A percentile compares a stretch with the other conserved stretches of the same genome.
These are phyloP conservation scores for Lentinula lateritia DNA, from an alignment of 768 basidiomycete species.

Conservation along the genomic window DNA sequence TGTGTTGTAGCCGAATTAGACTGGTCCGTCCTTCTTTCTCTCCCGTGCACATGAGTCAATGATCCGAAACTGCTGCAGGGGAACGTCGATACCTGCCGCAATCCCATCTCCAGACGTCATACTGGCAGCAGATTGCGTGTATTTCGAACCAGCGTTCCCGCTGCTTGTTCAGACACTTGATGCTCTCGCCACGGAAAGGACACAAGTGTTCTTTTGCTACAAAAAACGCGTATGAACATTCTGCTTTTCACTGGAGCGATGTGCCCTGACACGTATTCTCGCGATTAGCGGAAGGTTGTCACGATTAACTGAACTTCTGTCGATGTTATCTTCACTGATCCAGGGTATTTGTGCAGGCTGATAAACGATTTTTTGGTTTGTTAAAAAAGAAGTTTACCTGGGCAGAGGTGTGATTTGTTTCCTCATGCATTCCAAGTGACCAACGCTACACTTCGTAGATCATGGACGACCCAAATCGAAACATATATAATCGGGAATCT, in stretches of 20 bases:
- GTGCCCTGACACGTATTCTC: background rate
- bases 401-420: slow-evolving; percentile 44
- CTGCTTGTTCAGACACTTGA: slow-evolving; percentile 76
- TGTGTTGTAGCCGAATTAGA: slow-evolving; percentile 70
- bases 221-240: slow-evolving; percentile 72
- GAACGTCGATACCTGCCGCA: slow-evolving; percentile 45
- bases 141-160: slow-evolving; percentile 91
- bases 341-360: slow-evolving; percentile 48
- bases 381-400: slow-evolving; percentile 76
- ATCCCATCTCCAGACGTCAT: slow-evolving; percentile 57
- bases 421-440: background rate
- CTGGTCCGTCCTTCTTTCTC: slow-evolving; percentile 48
- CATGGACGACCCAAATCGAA: slow-evolving; percentile 54
- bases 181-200: slow-evolving; percentile 44
- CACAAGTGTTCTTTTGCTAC: slow-evolving; percentile 84
- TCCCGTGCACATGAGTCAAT: background rate
- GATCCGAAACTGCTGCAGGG: slow-evolving; percentile 43
- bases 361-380: slow-evolving; percentile 79
- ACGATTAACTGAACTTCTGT: background rate
- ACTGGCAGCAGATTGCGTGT: slow-evolving; percentile 92
- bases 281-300: background rate
- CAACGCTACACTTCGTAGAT: slow-evolving; percentile 33
- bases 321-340: background rate
- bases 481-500: slow-evolving; percentile 55
- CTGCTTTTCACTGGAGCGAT: background rate